Base-by-base conservation (phyloP, 2,329 filamentous ascomycete species). In the Penicillium griseofulvum region DNA sequence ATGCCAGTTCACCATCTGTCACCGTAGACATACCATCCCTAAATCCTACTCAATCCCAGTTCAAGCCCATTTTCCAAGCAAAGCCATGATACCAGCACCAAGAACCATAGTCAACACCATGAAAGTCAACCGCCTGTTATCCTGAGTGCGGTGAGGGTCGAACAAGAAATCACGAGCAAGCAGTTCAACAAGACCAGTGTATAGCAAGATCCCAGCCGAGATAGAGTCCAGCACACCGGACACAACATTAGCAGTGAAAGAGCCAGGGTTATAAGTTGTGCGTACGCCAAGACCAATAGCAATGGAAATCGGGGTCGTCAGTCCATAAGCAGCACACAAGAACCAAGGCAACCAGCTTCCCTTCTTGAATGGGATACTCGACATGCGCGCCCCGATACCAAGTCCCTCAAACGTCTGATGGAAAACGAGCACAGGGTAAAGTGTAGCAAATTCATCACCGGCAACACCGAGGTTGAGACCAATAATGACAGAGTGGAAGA, bases 401-500 rank as follows among this genome's bases (percentile, higher is more conserved):
- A 87, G 78, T 48, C 84, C 83, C 61, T 87, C 84, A 55, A 86
- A 87, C 11, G 81, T 79, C 64, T 87, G 84, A 61, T 87, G 84
- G 72, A 87, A 86, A 52, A 85, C 79, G 1, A 87, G 75, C 37
- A 86, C 83, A 3, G 81, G 79, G 65, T 85, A 84, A 2, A 86
- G 74, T 0, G 81, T 80, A 31, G 73, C 68, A 70, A 86, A 86
- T 44, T 85, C 83, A 0, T 78, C 69, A 24, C 82, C 80, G 0
- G 80, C 77, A n/a, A 84, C 82, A 9, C 81, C 84, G 10, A 87
- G 74, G 50, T 83, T 86, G 50, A 87, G 76, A 2, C 84, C 84
- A 57, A 86, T 85, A 66, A 87, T 84, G 46, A 86, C 79, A 4
- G 80, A 83, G 72, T 87, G 84, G 72, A 87, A 85, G 52, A 87